Evolutionary conservation across 2,329 filamentous ascomycete genomes (phyloP), one percentile per base, ranked within the genome.

Genomic region (Thelonectria blattea): DNA sequence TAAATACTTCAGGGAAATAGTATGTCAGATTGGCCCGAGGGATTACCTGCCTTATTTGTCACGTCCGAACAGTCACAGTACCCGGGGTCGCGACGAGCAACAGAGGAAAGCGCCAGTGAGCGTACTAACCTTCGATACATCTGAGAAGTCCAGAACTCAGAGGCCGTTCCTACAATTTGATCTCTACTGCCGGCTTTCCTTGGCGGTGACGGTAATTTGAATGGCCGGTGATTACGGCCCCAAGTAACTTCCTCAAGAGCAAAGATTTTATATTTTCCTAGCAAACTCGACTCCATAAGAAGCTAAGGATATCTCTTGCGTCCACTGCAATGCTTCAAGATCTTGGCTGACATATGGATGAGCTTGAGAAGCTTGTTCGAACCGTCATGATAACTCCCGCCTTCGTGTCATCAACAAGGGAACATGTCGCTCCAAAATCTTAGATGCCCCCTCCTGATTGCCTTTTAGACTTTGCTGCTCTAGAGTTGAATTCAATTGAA

Each of bases 121-220:
- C 11, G 5, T 12, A 39, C 34, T 39, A 39, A n/a, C 8, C 34
- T 10, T 10, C 11, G 8, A 6, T 43, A 5, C 14, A 18, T 46
- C 54, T 12, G 54, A 57, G 18, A 47, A 17, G 14, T 27, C 27
- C 10, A 39, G 47, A 5, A 46, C 51, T 8, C 46, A 57, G 15
- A 51, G 54, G 24, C 47, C 37, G 14, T 57, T 57, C 27, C 14
- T 57, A 5, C 27, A 24, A 30, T 51, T 57, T 27, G 39, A 27
- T 3, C 54, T 57, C 10, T 51, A 51, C 47, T 27, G 47, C n/a
- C 24, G 20, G 18, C 37, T 15, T 57, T 57, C 24, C 54, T 47
- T 37, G 14, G 27, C 18, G 2, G 24, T 17, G 46, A 24, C 15
- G 20, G 9, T 50, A 46, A 56, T 27, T 37, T 46, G 5, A 22